These are phyloP conservation scores for Blepharisma japonicum DNA, from an alignment of 73 alveolate species.

Conservation along the genomic window DNA sequence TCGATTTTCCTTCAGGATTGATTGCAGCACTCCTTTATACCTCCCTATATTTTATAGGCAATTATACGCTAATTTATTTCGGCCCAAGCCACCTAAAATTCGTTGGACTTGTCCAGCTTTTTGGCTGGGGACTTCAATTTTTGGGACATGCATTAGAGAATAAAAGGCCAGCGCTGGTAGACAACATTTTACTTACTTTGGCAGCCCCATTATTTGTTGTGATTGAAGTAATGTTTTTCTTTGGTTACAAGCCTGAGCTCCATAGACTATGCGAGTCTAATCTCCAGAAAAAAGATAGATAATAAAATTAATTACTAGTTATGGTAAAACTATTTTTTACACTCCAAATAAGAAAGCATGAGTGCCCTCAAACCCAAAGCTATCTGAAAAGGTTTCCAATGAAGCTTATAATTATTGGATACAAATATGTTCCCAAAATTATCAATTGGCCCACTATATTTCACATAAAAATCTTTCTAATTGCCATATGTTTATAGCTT, in stretches of 20 bases:
- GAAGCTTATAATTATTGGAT: no score
- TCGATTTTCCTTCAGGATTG: constrained; percentile 14
- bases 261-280: background rate
- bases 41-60: background rate
- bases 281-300: no score
- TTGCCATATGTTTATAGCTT: no score
- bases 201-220: constrained; percentile 46
- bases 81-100: background rate
- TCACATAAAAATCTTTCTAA: no score
- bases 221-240: constrained; percentile 30
- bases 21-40: background rate
- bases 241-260: constrained; percentile 12
- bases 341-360: no score
- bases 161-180: constrained; percentile 36
- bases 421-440: no score
- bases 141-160: constrained; percentile 36
- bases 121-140: constrained; percentile 38
- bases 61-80: background rate
- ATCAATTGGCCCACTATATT: no score
- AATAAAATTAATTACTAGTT: no score
- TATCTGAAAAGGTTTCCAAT: no score
- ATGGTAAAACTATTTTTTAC: no score
- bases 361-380: no score
- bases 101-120: background rate
- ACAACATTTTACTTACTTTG: constrained; percentile 19